These are phyloP conservation scores for Chlorociboria aeruginascens DNA, from an alignment of 495 filamentous ascomycete species.

Conservation along the genomic window DNA sequence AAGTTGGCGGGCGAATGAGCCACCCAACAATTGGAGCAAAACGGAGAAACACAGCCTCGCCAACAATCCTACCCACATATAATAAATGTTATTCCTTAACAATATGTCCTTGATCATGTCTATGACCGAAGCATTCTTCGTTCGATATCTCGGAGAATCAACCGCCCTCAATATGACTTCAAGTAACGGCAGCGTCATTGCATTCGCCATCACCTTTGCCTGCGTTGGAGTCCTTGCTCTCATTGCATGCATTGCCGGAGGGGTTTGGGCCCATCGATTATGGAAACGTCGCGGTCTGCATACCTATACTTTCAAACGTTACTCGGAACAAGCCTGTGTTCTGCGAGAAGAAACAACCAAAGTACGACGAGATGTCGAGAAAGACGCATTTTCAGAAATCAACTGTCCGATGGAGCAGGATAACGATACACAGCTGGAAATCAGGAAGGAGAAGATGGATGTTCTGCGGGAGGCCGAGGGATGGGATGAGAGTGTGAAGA, in stretches of 20 bases:
- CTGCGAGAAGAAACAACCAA: slow-evolving; percentile 1
- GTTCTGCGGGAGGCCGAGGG: neutral
- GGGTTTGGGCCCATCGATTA: neutral
- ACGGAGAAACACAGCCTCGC: too few species aligned
- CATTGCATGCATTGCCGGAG: neutral
- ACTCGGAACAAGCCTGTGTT: slow-evolving; percentile 3
- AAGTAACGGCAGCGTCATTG: too few species aligned
- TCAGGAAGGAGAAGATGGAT: neutral
- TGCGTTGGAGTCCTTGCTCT: neutral
- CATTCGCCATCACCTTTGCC: too few species aligned
- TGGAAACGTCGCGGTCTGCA: neutral
- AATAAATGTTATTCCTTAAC: slow-evolving; percentile 17
- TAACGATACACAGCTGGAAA: neutral
- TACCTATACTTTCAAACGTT: slow-evolving; percentile 1
- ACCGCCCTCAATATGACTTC: too few species aligned
- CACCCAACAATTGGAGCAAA: too few species aligned
- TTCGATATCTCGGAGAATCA: too few species aligned
- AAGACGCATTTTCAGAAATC: neutral
- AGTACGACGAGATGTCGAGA: neutral
- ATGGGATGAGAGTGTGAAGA: slow-evolving; percentile 6
- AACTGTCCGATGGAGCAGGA: too few species aligned
- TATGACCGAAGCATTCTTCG: too few species aligned
- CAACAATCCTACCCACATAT: too few species aligned
- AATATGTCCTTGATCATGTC: slow-evolving; percentile 30
- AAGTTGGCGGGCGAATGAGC: too few species aligned